Base-by-base conservation (phyloP, 2,329 filamentous ascomycete species). In the Xenosphaeropsis pyriputrescens region DNA sequence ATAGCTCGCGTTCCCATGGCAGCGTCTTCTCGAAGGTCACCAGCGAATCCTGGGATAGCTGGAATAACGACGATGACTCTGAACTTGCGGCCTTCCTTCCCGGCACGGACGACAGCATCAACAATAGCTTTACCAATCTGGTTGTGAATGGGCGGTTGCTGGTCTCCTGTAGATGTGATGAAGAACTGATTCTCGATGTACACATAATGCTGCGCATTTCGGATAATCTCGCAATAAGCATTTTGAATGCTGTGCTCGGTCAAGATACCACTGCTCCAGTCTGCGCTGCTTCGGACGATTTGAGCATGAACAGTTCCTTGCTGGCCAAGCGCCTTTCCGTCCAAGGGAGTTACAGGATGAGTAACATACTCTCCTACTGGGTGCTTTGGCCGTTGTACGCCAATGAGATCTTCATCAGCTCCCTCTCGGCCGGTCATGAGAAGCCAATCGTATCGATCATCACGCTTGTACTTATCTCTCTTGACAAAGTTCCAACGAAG, bases 121-220 rank as follows among this genome's bases (percentile, higher is more conserved):
- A 95, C 91, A 38, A 98, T 94, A 2, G 91, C 79, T 6, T 69
- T 68, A 11, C 91, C 91, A 38, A 98, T 82, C 14, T 76, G 80
- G 54, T 98, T 98, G 57, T 85, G 77, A 17, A 96, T 75, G 0
- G 89, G 89, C 1, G 68, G 62, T 55, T 95, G 88, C 29, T 94
- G 60, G n/a, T 91, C 79, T 7, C 85, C 85, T 0, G 89, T 96
- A 0, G 91, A 84, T 1, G 86, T 93, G 61, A 72, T 95, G 67
- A 96, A 98, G 64, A 96, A 96, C 52, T 98, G 91, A 51, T 96
- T 96, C 57, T 98, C 91, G 43, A 98, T 94, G 62, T 96, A 98
- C 17, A 98, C 81, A 48, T 76, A 95, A 55, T 96, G 89, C 58
- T 95, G 65, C 0, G 89, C 89, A 37, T 84, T 85, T 36, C 79